Base-by-base conservation (phyloP, 2,329 filamentous ascomycete genomes). In the Venturia carpophila region DNA sequence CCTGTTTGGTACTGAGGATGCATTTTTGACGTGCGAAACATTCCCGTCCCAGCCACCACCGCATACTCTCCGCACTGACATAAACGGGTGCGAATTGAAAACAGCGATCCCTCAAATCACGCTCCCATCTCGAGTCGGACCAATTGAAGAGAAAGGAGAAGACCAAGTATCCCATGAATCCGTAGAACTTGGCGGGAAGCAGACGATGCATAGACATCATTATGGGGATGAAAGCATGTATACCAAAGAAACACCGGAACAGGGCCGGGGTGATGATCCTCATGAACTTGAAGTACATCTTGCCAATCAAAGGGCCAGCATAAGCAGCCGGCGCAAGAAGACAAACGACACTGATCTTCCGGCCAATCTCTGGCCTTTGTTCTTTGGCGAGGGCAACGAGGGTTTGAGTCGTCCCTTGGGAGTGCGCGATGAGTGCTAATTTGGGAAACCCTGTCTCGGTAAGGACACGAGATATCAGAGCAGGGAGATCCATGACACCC, bases 21-120 rank as follows among this genome's bases (percentile, higher is more conserved):
- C 92, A 97, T 73, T 90, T 91, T 71, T 96, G 91, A 70, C 82
- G 86, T 34, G 85, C 88, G 71, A 96, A 97, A 69, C 92, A 92
- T 70, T 94, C 91, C 4, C 87, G 80, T 0, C 92, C 93, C 0
- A 97, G 82, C 93, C 93, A 97, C 93, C 93, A 97, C 6, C 91
- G 83, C 91, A 97, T 96, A 66, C 87, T 88, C 77, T 97, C 92
- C 0, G 91, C 84, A 70, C 87, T 91, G 62, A 97, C 91, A 71
- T 95, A 96, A 0, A 96, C 91, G 0, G 93, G 93, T 0, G 91
- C 87, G 69, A 96, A 97, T 71, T 94, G 91, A 74, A 97, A 97
- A 83, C 95, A 88, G 52, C 93, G 87, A 72, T 91, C 79, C 66
- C 90, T 82, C 17, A 96, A 77, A 7, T 82, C 90, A 10, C 86